phyloP scores from a whole-genome alignment of 352 stramenopile genomes.

The Blastocystis sp. region DNA sequence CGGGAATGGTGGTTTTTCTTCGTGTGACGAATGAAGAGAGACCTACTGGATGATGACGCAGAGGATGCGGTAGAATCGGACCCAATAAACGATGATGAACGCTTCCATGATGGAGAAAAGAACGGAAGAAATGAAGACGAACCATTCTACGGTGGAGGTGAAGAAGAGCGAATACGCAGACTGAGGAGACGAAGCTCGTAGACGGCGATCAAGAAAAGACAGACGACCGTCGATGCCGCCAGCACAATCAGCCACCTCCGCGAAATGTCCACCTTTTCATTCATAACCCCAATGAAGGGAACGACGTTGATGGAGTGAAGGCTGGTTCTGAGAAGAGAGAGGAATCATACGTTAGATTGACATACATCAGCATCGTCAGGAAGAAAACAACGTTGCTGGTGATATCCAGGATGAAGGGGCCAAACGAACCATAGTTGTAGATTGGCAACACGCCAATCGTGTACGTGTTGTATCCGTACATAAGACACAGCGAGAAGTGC shows the following conservation, averaged over 20 bases:
- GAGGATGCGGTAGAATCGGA: background rate
- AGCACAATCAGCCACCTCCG: background rate
- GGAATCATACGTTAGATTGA: background rate
- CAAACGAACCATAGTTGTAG: background rate
- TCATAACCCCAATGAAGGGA: background rate
- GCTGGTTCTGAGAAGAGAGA: background rate
- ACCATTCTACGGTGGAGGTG: background rate
- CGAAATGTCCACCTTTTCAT: slow-evolving; percentile 8
- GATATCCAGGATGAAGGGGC: background rate
- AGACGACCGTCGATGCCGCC: background rate
- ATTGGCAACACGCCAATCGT: slow-evolving; percentile 30
- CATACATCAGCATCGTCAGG: slow-evolving; percentile 1
- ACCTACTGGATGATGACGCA: background rate
- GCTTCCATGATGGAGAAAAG: background rate
- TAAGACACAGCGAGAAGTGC: background rate
- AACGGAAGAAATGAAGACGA: background rate
- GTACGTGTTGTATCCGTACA: background rate
- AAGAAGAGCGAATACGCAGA: background rate
- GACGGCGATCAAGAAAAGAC: background rate
- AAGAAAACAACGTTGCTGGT: slow-evolving; percentile 12
- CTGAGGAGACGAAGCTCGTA: background rate
- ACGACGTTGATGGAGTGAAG: slow-evolving; percentile 35
- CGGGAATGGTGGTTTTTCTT: slow-evolving; percentile 4
- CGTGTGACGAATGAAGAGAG: background rate
- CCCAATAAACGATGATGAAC: background rate